Evolutionary conservation across 176 grass and related monocot species (phyloP).

Genomic region (Oryza punctata): DNA sequence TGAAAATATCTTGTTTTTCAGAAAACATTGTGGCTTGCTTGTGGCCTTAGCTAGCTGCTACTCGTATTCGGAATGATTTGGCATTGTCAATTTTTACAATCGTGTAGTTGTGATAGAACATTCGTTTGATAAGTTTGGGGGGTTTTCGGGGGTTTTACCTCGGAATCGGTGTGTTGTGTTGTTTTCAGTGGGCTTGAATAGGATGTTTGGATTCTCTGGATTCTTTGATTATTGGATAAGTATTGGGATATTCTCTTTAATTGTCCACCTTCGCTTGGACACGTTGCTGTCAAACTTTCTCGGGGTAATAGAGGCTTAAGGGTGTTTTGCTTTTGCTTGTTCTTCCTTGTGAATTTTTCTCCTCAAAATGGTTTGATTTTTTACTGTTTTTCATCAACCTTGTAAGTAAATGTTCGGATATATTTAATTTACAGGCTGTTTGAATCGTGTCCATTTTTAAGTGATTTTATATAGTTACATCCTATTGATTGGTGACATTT

Average conservation of each 20-base stretch:
- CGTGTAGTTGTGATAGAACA: neutral
- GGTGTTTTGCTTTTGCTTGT: constrained; percentile 1
- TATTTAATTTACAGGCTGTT: neutral
- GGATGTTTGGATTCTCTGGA: constrained; percentile 13
- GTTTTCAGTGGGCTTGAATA: neutral
- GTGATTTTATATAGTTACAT: neutral
- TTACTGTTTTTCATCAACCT: neutral
- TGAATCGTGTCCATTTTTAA: neutral
- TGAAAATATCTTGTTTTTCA: neutral
- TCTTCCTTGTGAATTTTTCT: neutral
- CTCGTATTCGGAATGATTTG: neutral
- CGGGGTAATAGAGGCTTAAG: neutral
- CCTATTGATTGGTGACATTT: neutral
- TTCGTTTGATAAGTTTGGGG: neutral
- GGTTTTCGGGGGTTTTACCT: neutral
- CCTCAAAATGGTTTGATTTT: neutral
- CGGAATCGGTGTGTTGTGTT: neutral
- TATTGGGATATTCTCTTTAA: neutral
- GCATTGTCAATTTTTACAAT: neutral
- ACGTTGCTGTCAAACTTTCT: constrained; percentile 15
- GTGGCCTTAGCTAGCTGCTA: neutral
- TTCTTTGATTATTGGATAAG: constrained; percentile 7
- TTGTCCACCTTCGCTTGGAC: neutral
- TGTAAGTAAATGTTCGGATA: too few relatives aligned
- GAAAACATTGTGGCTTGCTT: neutral